Percentiles rank a stretch among this genome's conserved stretches.
phyloP scores from a whole-genome alignment of 345 rosid species.

The Acer saccharum region DNA sequence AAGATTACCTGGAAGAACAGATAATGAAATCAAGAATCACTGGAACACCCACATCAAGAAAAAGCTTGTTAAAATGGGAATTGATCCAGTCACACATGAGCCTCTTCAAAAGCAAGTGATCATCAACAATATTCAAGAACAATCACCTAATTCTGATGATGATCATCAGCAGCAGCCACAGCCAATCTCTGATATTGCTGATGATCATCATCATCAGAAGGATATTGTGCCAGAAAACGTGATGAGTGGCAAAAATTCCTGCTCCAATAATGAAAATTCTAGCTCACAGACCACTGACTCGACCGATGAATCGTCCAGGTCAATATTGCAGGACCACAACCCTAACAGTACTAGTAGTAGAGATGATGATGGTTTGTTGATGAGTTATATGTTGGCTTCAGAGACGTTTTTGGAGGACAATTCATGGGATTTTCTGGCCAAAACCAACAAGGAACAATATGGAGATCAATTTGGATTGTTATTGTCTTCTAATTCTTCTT shows the following conservation, averaged over 20 bases:
- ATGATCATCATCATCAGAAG: not conserved
- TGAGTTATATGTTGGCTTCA: constrained; percentile 30
- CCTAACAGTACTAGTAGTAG: not conserved
- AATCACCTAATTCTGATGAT: not conserved
- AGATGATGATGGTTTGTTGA: constrained; percentile 23
- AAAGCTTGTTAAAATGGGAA: constrained; percentile 73
- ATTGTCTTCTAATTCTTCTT: constrained; percentile 3
- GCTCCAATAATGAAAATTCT: constrained; percentile 22
- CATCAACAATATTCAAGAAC: constrained; percentile 3
- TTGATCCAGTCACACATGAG: constrained; percentile 71
- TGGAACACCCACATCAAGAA: constrained; percentile 92
- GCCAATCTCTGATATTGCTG: not conserved
- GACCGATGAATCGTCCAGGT: constrained; percentile 7
- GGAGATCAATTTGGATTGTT: constrained; percentile 39
- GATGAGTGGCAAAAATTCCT: not conserved
- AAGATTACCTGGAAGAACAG: constrained; percentile 79
- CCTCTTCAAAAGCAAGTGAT: constrained; percentile 27
- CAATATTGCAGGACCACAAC: not conserved
- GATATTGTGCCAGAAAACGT: not conserved
- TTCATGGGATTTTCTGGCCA: constrained; percentile 46
- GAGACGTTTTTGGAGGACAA: constrained; percentile 43
- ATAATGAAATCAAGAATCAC: constrained; percentile 79
- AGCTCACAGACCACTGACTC: constrained; percentile 18
- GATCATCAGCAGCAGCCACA: not conserved
- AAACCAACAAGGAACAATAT: constrained; percentile 12